These are phyloP conservation scores for Melaleuca alternifolia DNA, from an alignment of 345 rosid genomes.

Conservation along the genomic window DNA sequence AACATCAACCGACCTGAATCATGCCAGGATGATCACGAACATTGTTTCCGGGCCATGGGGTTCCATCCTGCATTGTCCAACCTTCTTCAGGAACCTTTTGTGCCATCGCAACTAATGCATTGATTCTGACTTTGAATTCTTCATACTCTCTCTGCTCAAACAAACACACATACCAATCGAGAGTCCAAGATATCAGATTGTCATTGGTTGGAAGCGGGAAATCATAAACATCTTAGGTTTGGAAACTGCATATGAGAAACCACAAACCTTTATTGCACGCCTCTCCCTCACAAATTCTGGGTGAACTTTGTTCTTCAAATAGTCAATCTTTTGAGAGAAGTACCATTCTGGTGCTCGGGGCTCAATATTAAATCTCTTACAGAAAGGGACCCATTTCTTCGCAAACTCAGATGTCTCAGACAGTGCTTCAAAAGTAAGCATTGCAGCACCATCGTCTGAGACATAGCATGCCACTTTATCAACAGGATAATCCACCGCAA, in stretches of 20 bases:
- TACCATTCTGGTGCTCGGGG: conserved; percentile 99
- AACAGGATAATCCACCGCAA: conserved; percentile 94
- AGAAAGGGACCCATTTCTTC: conserved; percentile 97
- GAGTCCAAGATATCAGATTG: neutral
- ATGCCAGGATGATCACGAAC: conserved; percentile 98
- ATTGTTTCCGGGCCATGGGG: conserved; percentile 97
- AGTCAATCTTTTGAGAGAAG: conserved; percentile 88
- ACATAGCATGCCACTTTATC: conserved; percentile 95
- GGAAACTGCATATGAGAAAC: neutral
- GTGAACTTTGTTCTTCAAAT: conserved; percentile 88
- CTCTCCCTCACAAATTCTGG: conserved; percentile 94
- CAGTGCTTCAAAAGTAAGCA: conserved; percentile 99
- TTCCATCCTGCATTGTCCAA: conserved; percentile 99
- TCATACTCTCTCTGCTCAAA: conserved; percentile 89
- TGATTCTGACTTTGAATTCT: conserved; percentile 86
- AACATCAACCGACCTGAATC: conserved; percentile 71
- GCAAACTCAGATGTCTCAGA: conserved; percentile 98
- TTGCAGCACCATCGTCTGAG: conserved; percentile 99
- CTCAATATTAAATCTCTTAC: conserved; percentile 80
- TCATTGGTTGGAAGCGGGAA: neutral
- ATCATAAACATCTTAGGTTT: neutral
- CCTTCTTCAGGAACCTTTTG: conserved; percentile 99
- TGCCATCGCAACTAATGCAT: conserved; percentile 90
- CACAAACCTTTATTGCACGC: conserved; percentile 88
- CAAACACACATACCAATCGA: neutral